Evolutionary conservation across 2,329 filamentous ascomycete genomes (phyloP).

Genomic region (Fusarium sp.): DNA sequence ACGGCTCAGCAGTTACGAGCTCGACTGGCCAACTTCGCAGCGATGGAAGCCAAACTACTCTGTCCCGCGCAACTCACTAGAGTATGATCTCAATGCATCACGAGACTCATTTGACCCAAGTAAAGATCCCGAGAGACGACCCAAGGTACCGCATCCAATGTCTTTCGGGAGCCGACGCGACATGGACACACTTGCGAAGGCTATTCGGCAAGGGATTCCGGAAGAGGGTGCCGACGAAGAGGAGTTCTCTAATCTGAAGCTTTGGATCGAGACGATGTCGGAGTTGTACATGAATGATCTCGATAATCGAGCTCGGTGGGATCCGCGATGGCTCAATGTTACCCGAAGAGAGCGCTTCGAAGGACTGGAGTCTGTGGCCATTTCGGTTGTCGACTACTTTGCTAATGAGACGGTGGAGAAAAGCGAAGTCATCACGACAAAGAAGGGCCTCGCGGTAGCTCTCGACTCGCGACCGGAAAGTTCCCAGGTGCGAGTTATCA

Average conservation of each 20-base stretch:
- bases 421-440: slow-evolving; percentile 3
- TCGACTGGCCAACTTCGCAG: slow-evolving; percentile 36
- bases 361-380: slow-evolving; percentile 8
- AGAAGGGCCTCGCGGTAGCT: slow-evolving; percentile 13
- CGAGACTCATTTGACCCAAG: slow-evolving; percentile 28
- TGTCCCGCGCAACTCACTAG: slow-evolving; percentile 24
- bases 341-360: slow-evolving; percentile 20
- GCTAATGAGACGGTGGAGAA: background rate
- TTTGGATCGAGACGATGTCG: slow-evolving; percentile 47
- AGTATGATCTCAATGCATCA: background rate
- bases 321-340: slow-evolving; percentile 16
- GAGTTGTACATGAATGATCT: slow-evolving; percentile 49
- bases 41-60: slow-evolving; percentile 47
- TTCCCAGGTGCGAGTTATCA: slow-evolving; percentile 38
- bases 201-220: background rate
- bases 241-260: slow-evolving; percentile 42
- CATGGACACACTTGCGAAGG: slow-evolving; percentile 19
- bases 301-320: slow-evolving; percentile 21
- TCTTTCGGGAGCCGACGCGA: slow-evolving; percentile 32
- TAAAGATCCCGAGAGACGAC: background rate
- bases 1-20: slow-evolving; percentile 25
- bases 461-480: background rate
- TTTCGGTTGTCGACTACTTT: slow-evolving; percentile 16
- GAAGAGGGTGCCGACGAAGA: slow-evolving; percentile 23
- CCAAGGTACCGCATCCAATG: slow-evolving; percentile 4